A percentile compares a stretch with the other conserved stretches of the same genome.
Conservation (phyloP, 148 eudicot species). For the Dianthus caryophyllus region DNA sequence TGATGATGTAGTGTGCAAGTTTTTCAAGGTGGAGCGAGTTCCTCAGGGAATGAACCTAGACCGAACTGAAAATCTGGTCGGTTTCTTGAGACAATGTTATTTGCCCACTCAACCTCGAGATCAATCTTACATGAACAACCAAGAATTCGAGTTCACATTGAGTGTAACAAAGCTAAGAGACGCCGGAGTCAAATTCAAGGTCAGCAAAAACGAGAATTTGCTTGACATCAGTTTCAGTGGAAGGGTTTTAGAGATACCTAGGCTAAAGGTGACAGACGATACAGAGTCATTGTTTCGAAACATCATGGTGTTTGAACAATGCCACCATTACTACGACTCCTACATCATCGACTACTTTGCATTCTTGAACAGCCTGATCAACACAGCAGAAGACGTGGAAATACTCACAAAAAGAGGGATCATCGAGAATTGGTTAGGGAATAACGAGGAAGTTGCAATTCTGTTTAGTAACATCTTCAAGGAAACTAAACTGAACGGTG, state of each 20-base stretch:
- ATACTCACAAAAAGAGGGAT: conserved; percentile 23
- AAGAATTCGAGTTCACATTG: background rate
- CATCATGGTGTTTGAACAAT: conserved; percentile 24
- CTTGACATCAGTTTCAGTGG: conserved; percentile 14
- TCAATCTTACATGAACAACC: background rate
- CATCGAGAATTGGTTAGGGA: conserved; percentile 25
- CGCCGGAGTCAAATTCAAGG: conserved; percentile 25
- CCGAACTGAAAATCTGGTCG: background rate
- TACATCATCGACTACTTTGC: conserved; percentile 29
- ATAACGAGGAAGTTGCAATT: conserved; percentile 17
- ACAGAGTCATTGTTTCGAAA: conserved; percentile 21
- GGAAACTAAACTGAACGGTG: background rate
- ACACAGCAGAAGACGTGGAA: conserved; percentile 27
- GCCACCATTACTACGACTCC: conserved; percentile 16
- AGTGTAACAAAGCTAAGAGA: conserved; percentile 13
- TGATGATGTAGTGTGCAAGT: no score
- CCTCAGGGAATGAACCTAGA: no score
- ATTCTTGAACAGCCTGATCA: conserved; percentile 24
- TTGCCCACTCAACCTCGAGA: background rate
- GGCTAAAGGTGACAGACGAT: conserved; percentile 4
- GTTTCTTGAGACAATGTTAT: conserved; percentile 5
- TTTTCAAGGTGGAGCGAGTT: no score
- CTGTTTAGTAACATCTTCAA: conserved; percentile 18
- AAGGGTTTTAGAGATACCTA: conserved; percentile 26
- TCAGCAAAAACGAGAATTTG: background rate